These are phyloP conservation scores for Skeletonema menzelii DNA, from an alignment of 108 stramenopile species.

Conservation along the genomic window DNA sequence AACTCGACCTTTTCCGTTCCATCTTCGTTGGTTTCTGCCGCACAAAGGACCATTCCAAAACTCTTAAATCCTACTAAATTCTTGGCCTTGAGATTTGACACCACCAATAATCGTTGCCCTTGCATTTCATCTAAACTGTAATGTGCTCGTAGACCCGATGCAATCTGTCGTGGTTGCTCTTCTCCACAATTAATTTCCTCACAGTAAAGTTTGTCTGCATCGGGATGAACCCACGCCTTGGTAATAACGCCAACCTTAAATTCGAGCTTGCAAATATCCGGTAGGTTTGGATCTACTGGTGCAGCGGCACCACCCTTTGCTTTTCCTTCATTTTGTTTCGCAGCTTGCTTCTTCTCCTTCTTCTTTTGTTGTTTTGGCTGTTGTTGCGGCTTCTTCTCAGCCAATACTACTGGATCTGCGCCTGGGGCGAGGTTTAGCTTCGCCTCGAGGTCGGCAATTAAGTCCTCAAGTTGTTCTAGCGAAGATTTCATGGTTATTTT, in stretches of 20 bases:
- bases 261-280: constrained; percentile 86
- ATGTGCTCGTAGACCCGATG: constrained; percentile 88
- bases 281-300: constrained; percentile 49
- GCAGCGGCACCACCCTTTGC: constrained; percentile 10
- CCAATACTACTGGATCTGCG: constrained; percentile 1
- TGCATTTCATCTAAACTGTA: constrained; percentile 90
- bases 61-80: constrained; percentile 94
- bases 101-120: constrained; percentile 90
- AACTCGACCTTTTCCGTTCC: constrained; percentile 88
- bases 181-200: constrained; percentile 98
- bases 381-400: constrained; percentile 2
- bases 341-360: constrained; percentile 38
- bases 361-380: constrained; percentile 21
- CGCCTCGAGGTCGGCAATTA: constrained; percentile 79
- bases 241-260: constrained; percentile 90
- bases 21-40: constrained; percentile 67
- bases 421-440: constrained; percentile 61
- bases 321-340: constrained; percentile 22
- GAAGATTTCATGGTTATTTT: constrained; percentile 14
- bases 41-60: constrained; percentile 99
- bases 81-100: constrained; percentile 97
- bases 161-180: constrained; percentile 82
- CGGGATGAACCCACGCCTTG: constrained; percentile 96
- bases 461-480: constrained; percentile 68
- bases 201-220: constrained; percentile 97